Evolutionary conservation across 2,329 filamentous ascomycete species (phyloP).

Genomic region (Periconia digitata): DNA sequence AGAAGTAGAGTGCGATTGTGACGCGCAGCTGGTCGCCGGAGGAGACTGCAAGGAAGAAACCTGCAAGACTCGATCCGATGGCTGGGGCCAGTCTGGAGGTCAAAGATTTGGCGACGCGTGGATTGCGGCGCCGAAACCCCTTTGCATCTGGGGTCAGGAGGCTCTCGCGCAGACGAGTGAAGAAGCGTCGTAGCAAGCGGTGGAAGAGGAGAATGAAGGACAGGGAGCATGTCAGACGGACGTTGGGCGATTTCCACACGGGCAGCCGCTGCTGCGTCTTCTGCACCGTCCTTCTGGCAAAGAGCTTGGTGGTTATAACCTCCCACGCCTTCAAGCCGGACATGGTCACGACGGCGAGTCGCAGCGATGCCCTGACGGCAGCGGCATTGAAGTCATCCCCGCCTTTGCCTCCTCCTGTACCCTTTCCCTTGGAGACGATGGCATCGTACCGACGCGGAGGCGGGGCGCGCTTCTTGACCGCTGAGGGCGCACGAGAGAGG

Average conservation of each 20-base stretch:
- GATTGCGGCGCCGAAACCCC: slow-evolving; percentile 82
- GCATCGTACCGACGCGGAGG: slow-evolving; percentile 55
- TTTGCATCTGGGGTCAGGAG: slow-evolving; percentile 78
- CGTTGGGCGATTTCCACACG: slow-evolving; percentile 61
- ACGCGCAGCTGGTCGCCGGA: slow-evolving; percentile 71
- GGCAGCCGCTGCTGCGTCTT: slow-evolving; percentile 42
- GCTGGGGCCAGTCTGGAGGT: slow-evolving; percentile 85
- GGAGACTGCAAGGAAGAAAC: slow-evolving; percentile 78
- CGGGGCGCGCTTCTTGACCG: slow-evolving; percentile 57
- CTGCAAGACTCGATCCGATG: slow-evolving; percentile 85
- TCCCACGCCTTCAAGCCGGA: slow-evolving; percentile 52
- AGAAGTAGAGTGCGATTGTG: slow-evolving; percentile 77
- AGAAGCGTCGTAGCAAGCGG: slow-evolving; percentile 86
- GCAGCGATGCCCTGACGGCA: slow-evolving; percentile 49
- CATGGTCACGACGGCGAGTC: slow-evolving; percentile 48
- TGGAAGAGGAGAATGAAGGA: slow-evolving; percentile 87
- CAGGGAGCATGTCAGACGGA: slow-evolving; percentile 79
- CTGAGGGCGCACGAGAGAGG: slow-evolving; percentile 66
- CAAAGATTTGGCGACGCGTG: slow-evolving; percentile 70
- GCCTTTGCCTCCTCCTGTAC: slow-evolving; percentile 27
- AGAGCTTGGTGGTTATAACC: slow-evolving; percentile 40
- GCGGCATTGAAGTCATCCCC: slow-evolving; percentile 52
- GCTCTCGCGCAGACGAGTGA: slow-evolving; percentile 74
- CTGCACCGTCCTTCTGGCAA: slow-evolving; percentile 33
- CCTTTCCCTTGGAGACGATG: slow-evolving; percentile 37